A percentile compares a stretch with the other conserved stretches of the same genome.
Conservation (phyloP, 2,329 filamentous ascomycete genomes). For the Aquanectria penicillioides region DNA sequence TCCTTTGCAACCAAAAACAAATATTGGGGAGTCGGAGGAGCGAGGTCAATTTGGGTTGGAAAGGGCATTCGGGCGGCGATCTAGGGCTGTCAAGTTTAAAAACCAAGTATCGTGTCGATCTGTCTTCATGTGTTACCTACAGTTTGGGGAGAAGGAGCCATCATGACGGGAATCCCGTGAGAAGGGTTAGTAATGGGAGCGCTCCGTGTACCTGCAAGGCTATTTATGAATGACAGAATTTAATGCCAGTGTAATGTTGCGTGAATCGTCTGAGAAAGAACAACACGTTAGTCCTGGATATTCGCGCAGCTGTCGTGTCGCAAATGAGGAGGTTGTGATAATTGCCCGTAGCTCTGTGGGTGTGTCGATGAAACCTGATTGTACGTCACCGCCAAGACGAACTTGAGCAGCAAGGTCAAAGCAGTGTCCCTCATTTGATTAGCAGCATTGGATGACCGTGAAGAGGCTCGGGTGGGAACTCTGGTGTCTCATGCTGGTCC, state of each 20-base stretch:
- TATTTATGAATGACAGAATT: conserved; percentile 42
- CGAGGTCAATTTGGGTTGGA: conserved; percentile 38
- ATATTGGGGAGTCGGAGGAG: conserved; percentile 37
- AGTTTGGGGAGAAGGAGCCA: conserved; percentile 22
- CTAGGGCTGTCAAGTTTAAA: conserved; percentile 36
- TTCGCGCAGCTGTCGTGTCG: too few relatives aligned
- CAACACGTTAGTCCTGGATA: too few relatives aligned
- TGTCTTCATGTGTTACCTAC: conserved; percentile 34
- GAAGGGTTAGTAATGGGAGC: conserved; percentile 18
- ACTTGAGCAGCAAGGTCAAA: too few relatives aligned
- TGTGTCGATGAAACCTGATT: too few relatives aligned
- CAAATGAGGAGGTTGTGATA: too few relatives aligned
- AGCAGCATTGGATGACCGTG: too few relatives aligned
- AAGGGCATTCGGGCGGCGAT: conserved; percentile 36
- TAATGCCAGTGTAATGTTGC: conserved; percentile 15
- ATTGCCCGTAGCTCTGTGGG: too few relatives aligned
- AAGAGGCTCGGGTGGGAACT: too few relatives aligned
- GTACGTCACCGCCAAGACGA: too few relatives aligned
- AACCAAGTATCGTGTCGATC: conserved; percentile 28
- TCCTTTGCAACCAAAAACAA: conserved; percentile 33
- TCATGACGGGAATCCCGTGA: conserved; percentile 21
- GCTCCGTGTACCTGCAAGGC: conserved; percentile 33
- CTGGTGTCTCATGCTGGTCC: too few relatives aligned
- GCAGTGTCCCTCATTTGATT: too few relatives aligned
- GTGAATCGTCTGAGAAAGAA: background rate